Base-by-base conservation (phyloP, 1,139 yeast species). In the Yarrowia galli region DNA sequence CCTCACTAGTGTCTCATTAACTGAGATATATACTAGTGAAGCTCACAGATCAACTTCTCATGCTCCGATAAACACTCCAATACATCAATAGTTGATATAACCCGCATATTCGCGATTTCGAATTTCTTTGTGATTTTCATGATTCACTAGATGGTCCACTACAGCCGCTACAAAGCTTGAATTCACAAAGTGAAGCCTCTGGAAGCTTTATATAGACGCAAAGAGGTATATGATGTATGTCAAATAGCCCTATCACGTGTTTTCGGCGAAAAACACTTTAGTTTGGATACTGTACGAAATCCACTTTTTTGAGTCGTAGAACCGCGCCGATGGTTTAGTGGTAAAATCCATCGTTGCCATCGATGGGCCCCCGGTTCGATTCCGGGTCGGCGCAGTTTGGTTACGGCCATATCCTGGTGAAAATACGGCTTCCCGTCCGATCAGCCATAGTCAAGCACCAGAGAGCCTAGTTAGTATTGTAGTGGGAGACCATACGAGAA, bases 291-390 rank as follows among this genome's bases (percentile, higher is more conserved):
- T 10, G 15, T n/a, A 13, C 7, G 13, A 25, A 25, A 7, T 25
- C 28, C 7, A 7, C 28, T 7, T 25, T 25, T 25, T 25, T 25
- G n/a, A 25, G 28, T 4, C 28, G 28, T 25, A 25, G 3, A 25
- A 4, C 28, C 28, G 60, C 60, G 60, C 60, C 60, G 60, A 53
- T 53, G 60, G 60, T 53, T 53, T 53, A 53, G 60, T 53, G 60
- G 60, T 53, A 53, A 53, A 53, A 53, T 53, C 60, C 60, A 53
- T 53, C 60, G 60, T 53, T 53, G 60, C 60, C 60, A 53, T 53
- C 60, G 60, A 53, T 53, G 60, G 60, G 60, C 60, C 60, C 60
- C 60, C 60, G 60, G 60, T 53, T 53, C 60, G 60, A 53, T 53
- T 53, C 60, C 60, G 60, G 60, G 60, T 53, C 60, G 60, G 60